These are phyloP conservation scores for Amaranthus tricolor DNA, from an alignment of 179 eudicot genomes.

Conservation along the genomic window DNA sequence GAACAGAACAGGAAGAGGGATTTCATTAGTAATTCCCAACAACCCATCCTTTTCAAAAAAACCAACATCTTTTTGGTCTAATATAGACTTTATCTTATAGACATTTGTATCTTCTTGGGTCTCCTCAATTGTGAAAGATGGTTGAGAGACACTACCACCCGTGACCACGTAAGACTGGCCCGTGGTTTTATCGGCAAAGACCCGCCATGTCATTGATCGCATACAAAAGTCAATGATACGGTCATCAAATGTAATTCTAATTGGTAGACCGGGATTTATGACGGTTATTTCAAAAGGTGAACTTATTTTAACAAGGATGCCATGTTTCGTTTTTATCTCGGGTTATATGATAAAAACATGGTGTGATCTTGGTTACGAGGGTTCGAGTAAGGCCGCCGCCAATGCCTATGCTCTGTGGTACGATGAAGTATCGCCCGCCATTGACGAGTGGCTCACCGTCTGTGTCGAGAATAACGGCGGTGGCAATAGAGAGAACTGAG, in stretches of 20 bases:
- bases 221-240: background rate
- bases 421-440: slow-evolving; percentile 3
- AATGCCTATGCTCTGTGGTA: background rate
- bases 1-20: background rate
- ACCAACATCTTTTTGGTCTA: background rate
- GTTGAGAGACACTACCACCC: background rate
- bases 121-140: background rate
- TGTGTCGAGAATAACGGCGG: background rate
- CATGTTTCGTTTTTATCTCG: background rate
- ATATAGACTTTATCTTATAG: background rate
- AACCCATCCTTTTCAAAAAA: background rate
- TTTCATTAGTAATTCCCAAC: background rate
- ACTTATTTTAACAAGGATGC: background rate
- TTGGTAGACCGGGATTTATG: background rate
- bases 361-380: background rate
- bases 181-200: background rate
- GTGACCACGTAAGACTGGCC: background rate
- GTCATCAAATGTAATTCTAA: background rate
- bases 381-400: background rate
- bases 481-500: background rate
- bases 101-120: no score
- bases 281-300: background rate
- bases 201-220: background rate
- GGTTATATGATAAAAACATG: background rate
- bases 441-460: background rate